phyloP scores from a whole-genome alignment of 1,284 basidiomycete genomes.

The Tilletia indica region DNA sequence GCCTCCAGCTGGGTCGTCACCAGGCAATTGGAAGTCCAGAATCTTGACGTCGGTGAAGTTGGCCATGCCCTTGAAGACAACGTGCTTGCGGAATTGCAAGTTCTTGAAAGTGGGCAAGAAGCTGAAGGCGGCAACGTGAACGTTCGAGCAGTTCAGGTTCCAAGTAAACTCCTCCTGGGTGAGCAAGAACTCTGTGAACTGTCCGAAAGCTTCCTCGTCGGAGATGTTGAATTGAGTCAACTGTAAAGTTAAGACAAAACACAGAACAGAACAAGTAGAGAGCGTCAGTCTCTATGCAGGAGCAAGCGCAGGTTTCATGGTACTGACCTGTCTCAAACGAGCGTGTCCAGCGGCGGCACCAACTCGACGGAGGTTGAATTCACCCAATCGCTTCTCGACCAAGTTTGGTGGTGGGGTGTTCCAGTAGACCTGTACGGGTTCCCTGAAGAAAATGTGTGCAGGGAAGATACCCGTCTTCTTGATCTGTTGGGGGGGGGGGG shows the following conservation, averaged over 20 bases:
- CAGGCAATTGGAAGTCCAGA: slow-evolving; percentile 70
- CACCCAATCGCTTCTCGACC: slow-evolving; percentile 51
- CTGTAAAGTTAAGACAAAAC: slow-evolving; percentile 18
- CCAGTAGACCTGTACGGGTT: slow-evolving; percentile 55
- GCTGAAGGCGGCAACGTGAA: slow-evolving; percentile 68
- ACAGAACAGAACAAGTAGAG: not conserved
- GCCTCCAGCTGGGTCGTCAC: slow-evolving; percentile 69
- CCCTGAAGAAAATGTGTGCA: slow-evolving; percentile 54
- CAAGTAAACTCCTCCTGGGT: slow-evolving; percentile 71
- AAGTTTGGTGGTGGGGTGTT: slow-evolving; percentile 45
- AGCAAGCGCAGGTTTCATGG: not conserved
- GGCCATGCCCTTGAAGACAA: slow-evolving; percentile 64
- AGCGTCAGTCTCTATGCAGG: not conserved
- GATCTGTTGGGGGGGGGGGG: not conserved
- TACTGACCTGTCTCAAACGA: slow-evolving; percentile 52
- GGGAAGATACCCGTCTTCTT: slow-evolving; percentile 57
- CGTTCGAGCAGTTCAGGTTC: slow-evolving; percentile 64
- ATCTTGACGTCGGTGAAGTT: slow-evolving; percentile 67
- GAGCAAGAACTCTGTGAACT: slow-evolving; percentile 62
- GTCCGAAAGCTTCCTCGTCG: slow-evolving; percentile 49
- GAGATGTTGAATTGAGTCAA: slow-evolving; percentile 53
- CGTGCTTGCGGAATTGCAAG: slow-evolving; percentile 40
- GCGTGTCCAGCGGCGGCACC: slow-evolving; percentile 55
- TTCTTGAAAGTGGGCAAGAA: slow-evolving; percentile 49
- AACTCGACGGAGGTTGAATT: slow-evolving; percentile 44